Evolutionary conservation across 1,139 yeast species (phyloP), one percentile per base, ranked within the genome.

Genomic region (Scheffersomyces illinoinensis): DNA sequence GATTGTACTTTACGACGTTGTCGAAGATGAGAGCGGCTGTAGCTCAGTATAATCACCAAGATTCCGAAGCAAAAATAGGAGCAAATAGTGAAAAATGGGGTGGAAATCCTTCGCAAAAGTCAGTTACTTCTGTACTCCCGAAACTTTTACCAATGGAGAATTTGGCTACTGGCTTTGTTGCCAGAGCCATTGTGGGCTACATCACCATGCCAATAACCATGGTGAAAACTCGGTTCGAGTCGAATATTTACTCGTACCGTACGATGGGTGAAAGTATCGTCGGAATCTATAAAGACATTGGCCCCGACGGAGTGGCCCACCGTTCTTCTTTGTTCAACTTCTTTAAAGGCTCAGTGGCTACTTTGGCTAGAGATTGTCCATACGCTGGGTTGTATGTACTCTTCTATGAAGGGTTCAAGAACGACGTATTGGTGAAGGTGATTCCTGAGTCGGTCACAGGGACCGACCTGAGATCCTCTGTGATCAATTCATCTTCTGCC

Each of bases 181-280:
- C 96, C 0, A 79, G 99, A 58, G 93, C 95, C 0, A 63, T 85
- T 1, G 97, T 93, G 5, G 99, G 99, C 0, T 83, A 89, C 63
- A 63, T 91, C 21, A 92, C 97, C n/a, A 95, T 95, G 99, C 99
- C 99, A 0, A 85, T 95, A n/a, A 95, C 99, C 0, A 87, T 95
- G n/a, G 76, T 95, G 54, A 95, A 95, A 70, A 96, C 96, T 12
- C 81, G 98, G 53, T 93, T 85, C 68, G 98, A 95, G 73, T 88
- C 93, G 6, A 89, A 89, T 57, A 66, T 89, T 59, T 93, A 91
- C 74, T 76, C 84, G 54, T 93, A 93, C 72, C 81, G 77, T 52
- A 86, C 96, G 17, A 72, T 95, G 68, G 66, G 72, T 43, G 88
- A 86, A 54, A 96, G 97, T 0, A 71, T 85, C 1, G 75, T 70